These are phyloP conservation scores for Cucurbita maxima DNA, from an alignment of 306 rosid genomes.

Conservation along the genomic window DNA sequence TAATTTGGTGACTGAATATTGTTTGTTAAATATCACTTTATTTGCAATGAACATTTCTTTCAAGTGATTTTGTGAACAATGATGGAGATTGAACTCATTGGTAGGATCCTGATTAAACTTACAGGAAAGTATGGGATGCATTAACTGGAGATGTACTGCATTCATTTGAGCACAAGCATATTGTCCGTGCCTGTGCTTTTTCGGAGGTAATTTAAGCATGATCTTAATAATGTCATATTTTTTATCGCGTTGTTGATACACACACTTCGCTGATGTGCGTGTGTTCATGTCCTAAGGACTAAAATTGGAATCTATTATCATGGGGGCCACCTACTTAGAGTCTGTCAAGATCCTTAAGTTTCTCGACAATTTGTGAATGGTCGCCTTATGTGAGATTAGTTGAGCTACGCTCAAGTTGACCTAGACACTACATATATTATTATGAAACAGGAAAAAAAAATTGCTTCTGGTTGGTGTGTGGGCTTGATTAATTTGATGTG, in stretches of 20 bases:
- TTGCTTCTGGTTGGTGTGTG: background rate
- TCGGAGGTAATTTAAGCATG: slow-evolving; percentile 51
- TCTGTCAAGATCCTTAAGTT: background rate
- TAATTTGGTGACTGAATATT: background rate
- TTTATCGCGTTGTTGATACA: background rate
- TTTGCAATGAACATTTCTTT: background rate
- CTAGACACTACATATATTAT: background rate
- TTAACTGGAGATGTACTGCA: slow-evolving; percentile 82
- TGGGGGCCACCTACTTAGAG: background rate
- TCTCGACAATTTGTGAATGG: background rate
- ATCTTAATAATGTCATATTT: background rate
- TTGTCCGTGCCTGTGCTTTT: slow-evolving; percentile 88
- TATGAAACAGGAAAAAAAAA: background rate
- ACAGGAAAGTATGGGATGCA: slow-evolving; percentile 99
- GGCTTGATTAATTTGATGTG: background rate
- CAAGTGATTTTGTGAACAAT: background rate
- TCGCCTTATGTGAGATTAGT: background rate
- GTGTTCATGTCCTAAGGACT: background rate
- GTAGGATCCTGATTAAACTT: slow-evolving; percentile 3
- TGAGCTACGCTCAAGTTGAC: background rate
- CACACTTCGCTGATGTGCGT: background rate
- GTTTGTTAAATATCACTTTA: background rate
- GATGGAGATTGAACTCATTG: background rate
- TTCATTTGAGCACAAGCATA: slow-evolving; percentile 96
- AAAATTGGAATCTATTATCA: background rate